Conservation (phyloP, 768 basidiomycete species). For the Agrocybe praecox region DNA sequence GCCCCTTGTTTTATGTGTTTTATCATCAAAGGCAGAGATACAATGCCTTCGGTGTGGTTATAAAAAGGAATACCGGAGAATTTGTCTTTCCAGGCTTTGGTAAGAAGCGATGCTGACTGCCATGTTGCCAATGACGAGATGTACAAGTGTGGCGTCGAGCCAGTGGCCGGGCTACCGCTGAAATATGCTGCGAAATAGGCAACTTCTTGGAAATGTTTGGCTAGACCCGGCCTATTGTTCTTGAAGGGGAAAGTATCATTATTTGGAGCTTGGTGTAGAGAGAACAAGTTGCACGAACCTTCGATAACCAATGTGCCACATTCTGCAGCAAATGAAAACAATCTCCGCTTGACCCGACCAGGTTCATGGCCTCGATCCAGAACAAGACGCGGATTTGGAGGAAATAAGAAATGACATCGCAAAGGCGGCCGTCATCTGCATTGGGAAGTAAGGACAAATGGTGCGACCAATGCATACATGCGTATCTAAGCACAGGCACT, state of each 20-base stretch:
- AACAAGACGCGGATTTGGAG: conserved; percentile 20
- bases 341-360: conserved; percentile 10
- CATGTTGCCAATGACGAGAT: conserved; percentile 19
- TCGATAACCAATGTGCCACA: conserved; percentile 8
- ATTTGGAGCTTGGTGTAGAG: not conserved
- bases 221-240: not conserved
- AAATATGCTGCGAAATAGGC: conserved; percentile 21
- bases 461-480: conserved; percentile 12
- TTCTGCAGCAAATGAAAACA: conserved; percentile 20
- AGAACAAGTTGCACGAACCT: not conserved
- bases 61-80: conserved; percentile 12
- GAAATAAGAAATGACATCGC: conserved; percentile 10
- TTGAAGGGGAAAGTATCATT: not conserved
- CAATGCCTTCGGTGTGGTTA: not conserved
- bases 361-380: conserved; percentile 32
- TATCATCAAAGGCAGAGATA: not conserved
- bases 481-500: conserved; percentile 5
- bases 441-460: conserved; percentile 3
- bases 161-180: conserved; percentile 9
- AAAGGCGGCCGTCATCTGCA: not conserved
- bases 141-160: conserved; percentile 21
- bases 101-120: conserved; percentile 1
- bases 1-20: not conserved
- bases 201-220: conserved; percentile 11
- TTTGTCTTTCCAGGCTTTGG: conserved; percentile 8